Evolutionary conservation across 1,284 basidiomycete species (phyloP), one percentile per base, ranked within the genome.

Genomic region (Cystobasidium pallidum): DNA sequence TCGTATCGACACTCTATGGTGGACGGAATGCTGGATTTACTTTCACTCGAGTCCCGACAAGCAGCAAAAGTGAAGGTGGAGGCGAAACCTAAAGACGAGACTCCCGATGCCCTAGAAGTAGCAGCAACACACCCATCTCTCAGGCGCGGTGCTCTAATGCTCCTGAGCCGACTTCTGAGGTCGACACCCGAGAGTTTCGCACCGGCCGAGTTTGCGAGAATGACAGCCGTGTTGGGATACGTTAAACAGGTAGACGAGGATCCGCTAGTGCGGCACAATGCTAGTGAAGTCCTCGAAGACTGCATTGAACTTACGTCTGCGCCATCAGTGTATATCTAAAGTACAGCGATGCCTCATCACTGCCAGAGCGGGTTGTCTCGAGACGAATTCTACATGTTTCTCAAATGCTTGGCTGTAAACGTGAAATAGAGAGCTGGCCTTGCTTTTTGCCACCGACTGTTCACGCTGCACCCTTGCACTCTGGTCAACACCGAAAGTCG

Each of bases 141-240:
- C 7, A 86, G 92, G 36, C 87, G 93, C 41, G 88, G 91, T 1
- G 91, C 91, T 0, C 79, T 94, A 39, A 88, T 92, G 76, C 89
- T 94, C 79, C 83, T 94, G 43, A 84, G 87, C 1, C 80, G 88
- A 24, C 82, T 92, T 43, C 80, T 91, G 6, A 58, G 76, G 1
- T 75, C 74, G 1, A 39, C 57, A 41, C 65, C 36, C 41, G 51
- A 61, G 21, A 45, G 15, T 34, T 17, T 67, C 24, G 11, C 68
- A 79, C 24, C 83, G 3, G 77, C 80, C 0, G 78, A 85, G 6
- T 77, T 88, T 24, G 83, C 81, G 65, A 84, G 89, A 63, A 86
- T 86, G n/a, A 84, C 81, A 75, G 83, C 84, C 3, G 89, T 89
- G 0, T 79, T 94, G 57, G 83, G 84, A 1, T 94, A 94, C 78